Evolutionary conservation across 257 asterid genomes (phyloP).

Genomic region (Rauvolfia tetraphylla): DNA sequence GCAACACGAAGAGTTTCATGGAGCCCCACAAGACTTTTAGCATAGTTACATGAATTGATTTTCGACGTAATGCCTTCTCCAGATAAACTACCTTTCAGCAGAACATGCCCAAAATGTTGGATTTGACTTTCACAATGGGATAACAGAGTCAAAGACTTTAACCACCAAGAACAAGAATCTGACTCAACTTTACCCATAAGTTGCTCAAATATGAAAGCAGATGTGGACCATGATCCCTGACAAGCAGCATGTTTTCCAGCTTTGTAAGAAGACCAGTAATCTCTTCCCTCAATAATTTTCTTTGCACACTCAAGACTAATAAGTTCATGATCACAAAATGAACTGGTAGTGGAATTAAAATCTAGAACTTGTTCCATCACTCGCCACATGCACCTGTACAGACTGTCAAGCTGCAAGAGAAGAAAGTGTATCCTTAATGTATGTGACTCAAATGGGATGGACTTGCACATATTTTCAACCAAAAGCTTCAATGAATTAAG

Average conservation of each 20-base stretch:
- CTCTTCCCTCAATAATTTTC: conserved; percentile 39
- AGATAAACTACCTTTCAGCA: conserved; percentile 18
- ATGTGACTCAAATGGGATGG: conserved; percentile 38
- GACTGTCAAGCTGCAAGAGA: conserved; percentile 42
- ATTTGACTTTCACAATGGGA: conserved; percentile 60
- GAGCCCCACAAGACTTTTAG: conserved; percentile 42
- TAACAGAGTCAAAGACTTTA: conserved; percentile 55
- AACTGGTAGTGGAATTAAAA: conserved; percentile 10
- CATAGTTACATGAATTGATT: conserved; percentile 20
- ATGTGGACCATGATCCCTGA: conserved; percentile 77
- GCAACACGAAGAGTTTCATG: conserved; percentile 38
- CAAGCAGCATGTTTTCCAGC: conserved; percentile 73
- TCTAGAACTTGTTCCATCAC: conserved; percentile 26
- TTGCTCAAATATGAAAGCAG: conserved; percentile 66
- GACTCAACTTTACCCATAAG: conserved; percentile 48
- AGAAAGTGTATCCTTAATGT: conserved; percentile 37
- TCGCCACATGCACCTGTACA: conserved; percentile 27
- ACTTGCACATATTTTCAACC: conserved; percentile 38
- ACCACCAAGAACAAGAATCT: conserved; percentile 52
- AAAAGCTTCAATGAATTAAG: conserved; percentile 46
- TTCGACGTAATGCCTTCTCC: conserved; percentile 26
- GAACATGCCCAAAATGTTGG: conserved; percentile 29
- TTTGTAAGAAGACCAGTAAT: conserved; percentile 61
- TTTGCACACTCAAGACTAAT: conserved; percentile 42
- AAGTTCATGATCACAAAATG: conserved; percentile 40